These are phyloP conservation scores for Vitis hybrid DNA, from an alignment of 177 flowering plant genomes.

Conservation along the genomic window DNA sequence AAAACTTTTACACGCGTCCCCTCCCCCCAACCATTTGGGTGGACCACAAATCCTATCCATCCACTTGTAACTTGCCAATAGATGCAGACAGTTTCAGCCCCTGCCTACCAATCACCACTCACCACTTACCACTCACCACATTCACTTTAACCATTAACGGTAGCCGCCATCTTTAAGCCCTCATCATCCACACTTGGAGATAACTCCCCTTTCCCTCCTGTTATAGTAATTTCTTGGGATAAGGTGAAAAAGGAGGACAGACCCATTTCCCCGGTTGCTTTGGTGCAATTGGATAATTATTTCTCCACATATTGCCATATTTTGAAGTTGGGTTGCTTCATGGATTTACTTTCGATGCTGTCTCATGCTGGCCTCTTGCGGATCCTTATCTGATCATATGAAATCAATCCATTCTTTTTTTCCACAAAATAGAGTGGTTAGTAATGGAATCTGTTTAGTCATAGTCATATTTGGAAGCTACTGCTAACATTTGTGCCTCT, in stretches of 20 bases:
- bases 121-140: not conserved
- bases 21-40: not conserved
- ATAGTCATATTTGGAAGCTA: not conserved
- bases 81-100: constrained; percentile 4
- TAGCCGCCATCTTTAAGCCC: constrained; percentile 6
- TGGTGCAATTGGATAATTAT: not conserved
- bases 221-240: not conserved
- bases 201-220: not conserved
- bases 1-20: constrained; percentile 24
- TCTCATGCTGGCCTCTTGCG: too few species aligned
- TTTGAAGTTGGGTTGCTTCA: not conserved
- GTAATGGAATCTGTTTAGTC: not conserved
- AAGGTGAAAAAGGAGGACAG: not conserved
- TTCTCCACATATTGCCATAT: not conserved
- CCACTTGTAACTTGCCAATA: constrained; percentile 9
- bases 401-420: too few species aligned
- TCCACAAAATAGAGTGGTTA: too few species aligned
- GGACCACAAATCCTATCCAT: constrained; percentile 30
- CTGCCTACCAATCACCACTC: constrained; percentile 14
- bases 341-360: not conserved
- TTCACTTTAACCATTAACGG: not conserved
- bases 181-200: too few species aligned
- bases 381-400: too few species aligned
- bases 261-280: not conserved
- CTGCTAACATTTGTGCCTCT: not conserved